phyloP scores from a whole-genome alignment of 345 rosid genomes.

The Populus alba region DNA sequence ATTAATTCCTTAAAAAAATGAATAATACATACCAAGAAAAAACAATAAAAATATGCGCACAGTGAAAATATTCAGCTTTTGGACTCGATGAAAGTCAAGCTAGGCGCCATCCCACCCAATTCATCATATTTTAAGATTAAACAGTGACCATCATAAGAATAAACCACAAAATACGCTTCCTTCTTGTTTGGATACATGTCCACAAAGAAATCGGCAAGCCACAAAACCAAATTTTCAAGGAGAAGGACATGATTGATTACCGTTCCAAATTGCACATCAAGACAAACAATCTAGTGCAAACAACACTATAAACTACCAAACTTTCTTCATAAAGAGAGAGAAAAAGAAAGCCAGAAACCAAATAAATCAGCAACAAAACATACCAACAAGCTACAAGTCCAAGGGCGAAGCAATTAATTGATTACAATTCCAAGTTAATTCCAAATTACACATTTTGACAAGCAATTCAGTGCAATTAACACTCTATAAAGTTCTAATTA shows the following conservation, averaged over 20 bases:
- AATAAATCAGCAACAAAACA: not conserved
- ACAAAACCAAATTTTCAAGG: not conserved
- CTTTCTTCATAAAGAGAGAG: not conserved
- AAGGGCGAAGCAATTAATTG: not conserved
- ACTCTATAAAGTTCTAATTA: not conserved
- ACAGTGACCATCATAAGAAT: not conserved
- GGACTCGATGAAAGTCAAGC: not conserved
- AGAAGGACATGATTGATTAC: not conserved
- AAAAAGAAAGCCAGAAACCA: not conserved
- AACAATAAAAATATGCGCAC: not conserved
- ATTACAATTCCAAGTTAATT: not conserved
- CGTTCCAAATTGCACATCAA: not conserved
- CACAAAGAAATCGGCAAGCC: not conserved
- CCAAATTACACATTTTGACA: not conserved
- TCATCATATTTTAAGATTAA: no score
- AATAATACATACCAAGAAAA: not conserved
- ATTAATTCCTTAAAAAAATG: not conserved
- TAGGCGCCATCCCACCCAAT: not conserved
- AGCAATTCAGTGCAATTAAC: not conserved
- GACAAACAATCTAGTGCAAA: not conserved
- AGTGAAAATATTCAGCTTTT: not conserved
- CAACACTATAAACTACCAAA: not conserved
- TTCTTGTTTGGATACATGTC: not conserved
- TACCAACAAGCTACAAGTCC: not conserved
- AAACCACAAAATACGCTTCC: not conserved